Base-by-base conservation (phyloP, 306 rosid genomes). In the Cicer judaicum region DNA sequence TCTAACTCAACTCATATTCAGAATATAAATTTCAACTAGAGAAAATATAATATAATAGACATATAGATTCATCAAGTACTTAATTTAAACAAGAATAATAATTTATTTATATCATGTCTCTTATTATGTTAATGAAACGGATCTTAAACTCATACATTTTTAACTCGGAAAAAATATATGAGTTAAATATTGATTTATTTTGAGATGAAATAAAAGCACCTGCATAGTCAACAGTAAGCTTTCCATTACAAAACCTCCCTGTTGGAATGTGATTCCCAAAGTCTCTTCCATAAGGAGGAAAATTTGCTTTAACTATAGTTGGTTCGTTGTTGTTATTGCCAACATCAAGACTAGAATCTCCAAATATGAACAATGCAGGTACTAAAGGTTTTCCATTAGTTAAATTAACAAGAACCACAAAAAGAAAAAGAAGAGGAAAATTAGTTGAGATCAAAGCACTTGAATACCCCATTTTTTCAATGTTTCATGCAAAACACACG, bases 181-280 rank as follows among this genome's bases (percentile, higher is more conserved):
- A 19, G 21, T 19, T 19, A 19, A 19, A 19, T 19, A 19, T 19
- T 19, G 21, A 19, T 19, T 19, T 19, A 19, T 19, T 19, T 19
- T 48, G 5, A 19, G 48, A 15, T 6, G 8, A 36, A 40, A 46
- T 21, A 46, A 36, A 42, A 42, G 19, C 59, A 88, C 97, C 91
- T 5, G 86, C 79, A 74, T 74, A 84, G 40, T 92, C 97, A 7
- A 87, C 11, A 66, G 90, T 88, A 70, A 86, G 86, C 50, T 84
- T 89, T 73, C 97, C 98, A 73, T 89, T 89, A 84, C 86, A 89
- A 80, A 92, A 92, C 55, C 97, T 85, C 13, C 96, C 93, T 0
- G 96, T 85, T 70, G 97, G 71, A 2, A 0, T 62, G 42, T 87
- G 86, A 53, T 78, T 76, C 6, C 14, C 13, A 70, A 85, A 88